These are phyloP conservation scores for Starmerella gropengiesseri DNA, from an alignment of 805 yeast genomes.

Conservation along the genomic window DNA sequence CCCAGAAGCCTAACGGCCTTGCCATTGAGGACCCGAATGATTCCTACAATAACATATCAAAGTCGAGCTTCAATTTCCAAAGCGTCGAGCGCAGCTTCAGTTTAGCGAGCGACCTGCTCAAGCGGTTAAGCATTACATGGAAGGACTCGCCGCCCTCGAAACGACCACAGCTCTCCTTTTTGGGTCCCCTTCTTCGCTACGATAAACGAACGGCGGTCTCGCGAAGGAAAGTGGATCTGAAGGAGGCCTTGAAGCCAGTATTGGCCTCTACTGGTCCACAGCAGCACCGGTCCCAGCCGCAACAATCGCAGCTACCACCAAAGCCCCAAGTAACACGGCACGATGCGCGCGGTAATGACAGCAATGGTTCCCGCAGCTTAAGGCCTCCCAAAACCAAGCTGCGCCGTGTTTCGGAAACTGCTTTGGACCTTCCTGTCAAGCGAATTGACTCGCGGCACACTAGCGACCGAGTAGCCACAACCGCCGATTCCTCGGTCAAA, in stretches of 20 bases:
- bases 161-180: constrained; percentile 16
- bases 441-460: too few species aligned
- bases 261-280: too few species aligned
- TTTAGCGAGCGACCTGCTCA: constrained; percentile 22
- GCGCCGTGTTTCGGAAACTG: too few species aligned
- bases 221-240: constrained; percentile 5
- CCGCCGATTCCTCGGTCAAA: too few species aligned
- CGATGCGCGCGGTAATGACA: too few species aligned
- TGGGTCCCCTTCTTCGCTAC: constrained; percentile 19
- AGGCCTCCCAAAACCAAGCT: too few species aligned
- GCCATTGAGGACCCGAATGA: constrained; percentile 88
- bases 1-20: constrained; percentile 41
- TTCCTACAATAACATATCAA: constrained; percentile 65
- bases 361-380: too few species aligned
- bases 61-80: constrained; percentile 72
- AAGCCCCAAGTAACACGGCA: too few species aligned
- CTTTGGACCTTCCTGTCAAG: too few species aligned
- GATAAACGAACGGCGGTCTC: neutral
- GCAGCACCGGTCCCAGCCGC: too few species aligned
- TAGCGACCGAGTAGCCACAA: too few species aligned
- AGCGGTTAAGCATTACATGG: constrained; percentile 16
- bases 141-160: neutral
- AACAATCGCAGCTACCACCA: too few species aligned
- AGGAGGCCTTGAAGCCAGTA: constrained; percentile 5
- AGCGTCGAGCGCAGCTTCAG: constrained; percentile 69